A percentile compares a stretch with the other conserved stretches of the same genome.
Conservation (phyloP, 768 basidiomycete species). For the Suillus bovinus region DNA sequence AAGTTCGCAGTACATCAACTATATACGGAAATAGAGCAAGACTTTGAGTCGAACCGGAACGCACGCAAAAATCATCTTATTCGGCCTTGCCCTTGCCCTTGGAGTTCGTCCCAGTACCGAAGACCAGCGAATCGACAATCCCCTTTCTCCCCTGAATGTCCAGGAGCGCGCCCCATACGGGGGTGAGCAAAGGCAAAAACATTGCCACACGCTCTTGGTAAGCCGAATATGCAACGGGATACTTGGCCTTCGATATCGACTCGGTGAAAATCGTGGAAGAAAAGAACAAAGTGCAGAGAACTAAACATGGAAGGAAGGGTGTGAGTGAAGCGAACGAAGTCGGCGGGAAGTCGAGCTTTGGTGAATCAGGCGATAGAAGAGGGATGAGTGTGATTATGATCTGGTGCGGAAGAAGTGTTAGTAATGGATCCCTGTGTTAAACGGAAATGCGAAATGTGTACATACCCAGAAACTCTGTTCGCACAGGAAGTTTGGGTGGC, state of each 20-base stretch:
- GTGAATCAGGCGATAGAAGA: constrained; percentile 44
- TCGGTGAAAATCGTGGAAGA: constrained; percentile 82
- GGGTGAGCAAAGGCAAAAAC: constrained; percentile 59
- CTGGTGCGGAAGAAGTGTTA: constrained; percentile 39
- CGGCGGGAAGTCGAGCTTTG: constrained; percentile 24
- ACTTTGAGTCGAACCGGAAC: not conserved
- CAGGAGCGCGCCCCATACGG: constrained; percentile 44
- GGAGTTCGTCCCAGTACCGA: constrained; percentile 31
- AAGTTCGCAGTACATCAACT: too few species aligned
- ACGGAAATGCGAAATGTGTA: constrained; percentile 4
- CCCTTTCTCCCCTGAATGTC: constrained; percentile 37
- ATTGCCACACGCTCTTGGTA: constrained; percentile 82
- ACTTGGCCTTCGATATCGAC: constrained; percentile 73
- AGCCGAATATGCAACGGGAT: constrained; percentile 63
- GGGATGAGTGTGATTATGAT: constrained; percentile 71
- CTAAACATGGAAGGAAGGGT: constrained; percentile 54
- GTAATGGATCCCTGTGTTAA: constrained; percentile 8
- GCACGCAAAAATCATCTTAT: constrained; percentile 4
- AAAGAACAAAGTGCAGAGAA: constrained; percentile 71
- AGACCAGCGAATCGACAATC: constrained; percentile 44
- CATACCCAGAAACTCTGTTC: constrained; percentile 88
- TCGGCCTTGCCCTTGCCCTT: constrained; percentile 22
- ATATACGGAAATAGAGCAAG: not conserved
- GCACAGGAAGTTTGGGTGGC: constrained; percentile 93
- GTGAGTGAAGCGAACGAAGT: constrained; percentile 29